phyloP scores from a whole-genome alignment of 164 flowering plant genomes.

The Umbellularia californica region DNA sequence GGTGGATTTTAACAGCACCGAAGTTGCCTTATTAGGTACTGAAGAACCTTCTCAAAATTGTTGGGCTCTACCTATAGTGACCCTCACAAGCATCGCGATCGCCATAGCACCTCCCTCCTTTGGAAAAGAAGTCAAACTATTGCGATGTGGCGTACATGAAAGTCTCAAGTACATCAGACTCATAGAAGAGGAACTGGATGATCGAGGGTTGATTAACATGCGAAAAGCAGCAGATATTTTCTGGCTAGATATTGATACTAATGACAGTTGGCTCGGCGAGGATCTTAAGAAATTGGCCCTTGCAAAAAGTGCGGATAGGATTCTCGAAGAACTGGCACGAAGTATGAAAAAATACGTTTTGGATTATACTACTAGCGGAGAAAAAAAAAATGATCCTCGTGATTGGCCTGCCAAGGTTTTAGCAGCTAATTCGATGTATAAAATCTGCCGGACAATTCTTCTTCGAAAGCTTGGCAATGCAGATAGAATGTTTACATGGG shows the following conservation, averaged over 20 bases:
- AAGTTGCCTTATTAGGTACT: too few species aligned
- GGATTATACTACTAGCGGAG: too few species aligned
- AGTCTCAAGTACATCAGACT: slow-evolving; percentile 39
- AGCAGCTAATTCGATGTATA: too few species aligned
- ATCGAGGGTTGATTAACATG: slow-evolving; percentile 17
- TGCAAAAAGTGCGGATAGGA: background rate
- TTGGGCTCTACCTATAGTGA: too few species aligned
- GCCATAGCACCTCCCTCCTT: slow-evolving; percentile 35
- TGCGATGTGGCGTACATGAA: slow-evolving; percentile 34
- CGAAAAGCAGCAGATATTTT: slow-evolving; percentile 20
- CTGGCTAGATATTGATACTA: background rate
- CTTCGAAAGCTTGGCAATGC: too few species aligned
- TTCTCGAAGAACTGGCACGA: background rate
- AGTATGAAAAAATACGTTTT: background rate
- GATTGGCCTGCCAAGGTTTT: too few species aligned
- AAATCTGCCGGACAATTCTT: too few species aligned
- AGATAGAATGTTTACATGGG: too few species aligned
- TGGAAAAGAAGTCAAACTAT: slow-evolving; percentile 8
- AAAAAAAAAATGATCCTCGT: too few species aligned
- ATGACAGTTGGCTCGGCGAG: background rate
- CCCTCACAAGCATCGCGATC: slow-evolving; percentile 32
- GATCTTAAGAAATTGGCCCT: background rate
- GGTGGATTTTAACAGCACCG: too few species aligned
- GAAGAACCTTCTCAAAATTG: too few species aligned
- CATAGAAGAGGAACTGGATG: slow-evolving; percentile 37